A percentile compares a stretch with the other conserved stretches of the same genome.
Conservation (phyloP, 2,329 filamentous ascomycete genomes). For the Emergomyces orientalis region DNA sequence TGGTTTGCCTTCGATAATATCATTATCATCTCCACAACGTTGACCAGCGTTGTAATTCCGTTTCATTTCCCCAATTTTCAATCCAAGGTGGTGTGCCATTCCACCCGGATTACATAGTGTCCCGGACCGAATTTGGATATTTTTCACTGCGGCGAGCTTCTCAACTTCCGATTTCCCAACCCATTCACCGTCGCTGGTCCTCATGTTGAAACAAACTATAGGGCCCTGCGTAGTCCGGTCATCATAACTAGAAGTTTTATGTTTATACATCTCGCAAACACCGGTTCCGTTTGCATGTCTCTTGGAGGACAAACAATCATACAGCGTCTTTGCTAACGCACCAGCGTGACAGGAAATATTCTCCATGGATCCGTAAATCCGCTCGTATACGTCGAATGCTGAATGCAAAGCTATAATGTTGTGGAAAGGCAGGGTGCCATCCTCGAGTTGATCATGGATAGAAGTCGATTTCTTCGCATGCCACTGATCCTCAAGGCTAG, state of each 20-base stretch:
- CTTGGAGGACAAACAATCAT: constrained; percentile 49
- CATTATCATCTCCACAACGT: constrained; percentile 73
- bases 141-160: constrained; percentile 67
- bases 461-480: constrained; percentile 64
- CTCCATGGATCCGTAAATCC: constrained; percentile 62
- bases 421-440: constrained; percentile 85
- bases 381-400: constrained; percentile 60
- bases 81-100: constrained; percentile 59
- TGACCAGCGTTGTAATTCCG: constrained; percentile 77
- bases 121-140: constrained; percentile 78
- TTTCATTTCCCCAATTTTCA: constrained; percentile 73
- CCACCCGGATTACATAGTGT: constrained; percentile 89
- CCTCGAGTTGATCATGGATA: constrained; percentile 75
- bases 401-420: constrained; percentile 73
- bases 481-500: constrained; percentile 69
- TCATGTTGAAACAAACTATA: constrained; percentile 74
- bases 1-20: constrained; percentile 73
- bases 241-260: constrained; percentile 33
- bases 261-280: constrained; percentile 59
- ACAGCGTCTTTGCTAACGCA: constrained; percentile 52
- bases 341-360: constrained; percentile 61
- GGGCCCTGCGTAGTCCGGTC: constrained; percentile 53
- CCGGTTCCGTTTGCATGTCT: constrained; percentile 58
- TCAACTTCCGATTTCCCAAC: constrained; percentile 77
- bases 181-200: constrained; percentile 60